Base-by-base conservation (phyloP, 495 filamentous ascomycete species). In the Neurospora africana region DNA sequence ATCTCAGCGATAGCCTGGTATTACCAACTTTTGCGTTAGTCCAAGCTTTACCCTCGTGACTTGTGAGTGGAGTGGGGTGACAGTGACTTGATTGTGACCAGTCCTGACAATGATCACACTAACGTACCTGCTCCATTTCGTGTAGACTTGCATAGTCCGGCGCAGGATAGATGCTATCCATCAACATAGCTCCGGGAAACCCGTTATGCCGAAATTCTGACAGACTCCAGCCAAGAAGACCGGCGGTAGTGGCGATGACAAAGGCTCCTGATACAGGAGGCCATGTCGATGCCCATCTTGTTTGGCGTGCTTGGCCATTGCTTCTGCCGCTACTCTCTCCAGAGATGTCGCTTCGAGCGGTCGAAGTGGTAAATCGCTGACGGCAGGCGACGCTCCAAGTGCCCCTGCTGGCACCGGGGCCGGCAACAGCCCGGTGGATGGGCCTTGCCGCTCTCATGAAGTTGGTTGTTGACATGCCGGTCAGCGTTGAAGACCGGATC, bases 41-140 rank as follows among this genome's bases (percentile, higher is more conserved):
- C 15, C 27, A 33, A 19, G 27, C 53, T 9, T 65, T 17, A 23
- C 10, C 8, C 19, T 36, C 5, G 1, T 35, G 68, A 70, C 1
- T 30, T n/a, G 4, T 27, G 15, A 38, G 6, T 65, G 27, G 15
- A 17, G 21, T n/a, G 61, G 3, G 61, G n/a, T 27, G 19, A n/a
- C 39, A 0, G 39, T 30, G n/a, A 67, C 58, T 38, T 65, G 44
- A 69, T 35, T 10, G 33, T 69, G 11, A 38, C 3, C 39, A 43
- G 37, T 23, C 36, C 11, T n/a, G 35, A 43, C 39, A 58, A 21
- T 17, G 19, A n/a, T 69, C 30, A 41, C 27, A 19, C 10, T 3
- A n/a, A 82, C 85, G 80, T 78, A 88, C 86, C 75, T 74, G 75
- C 71, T 87, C 79, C 83, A 87, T 82, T 72, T 86, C 84, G 13